phyloP scores from a whole-genome alignment of 2,329 filamentous ascomycete genomes.

The Ilyonectria sp. region DNA sequence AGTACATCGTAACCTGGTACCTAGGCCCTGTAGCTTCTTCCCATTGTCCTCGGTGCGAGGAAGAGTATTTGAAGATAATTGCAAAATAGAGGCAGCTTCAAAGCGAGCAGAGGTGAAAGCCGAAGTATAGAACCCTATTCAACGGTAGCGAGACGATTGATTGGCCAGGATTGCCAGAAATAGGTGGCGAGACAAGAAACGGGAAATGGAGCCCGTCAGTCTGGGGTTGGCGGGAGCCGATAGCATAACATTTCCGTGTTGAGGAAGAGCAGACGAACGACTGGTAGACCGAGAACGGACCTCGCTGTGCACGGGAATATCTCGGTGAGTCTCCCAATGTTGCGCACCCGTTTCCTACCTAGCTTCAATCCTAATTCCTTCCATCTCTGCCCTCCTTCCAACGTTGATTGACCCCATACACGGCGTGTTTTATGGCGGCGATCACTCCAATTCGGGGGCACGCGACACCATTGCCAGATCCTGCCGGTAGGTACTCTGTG shows the following conservation, averaged over 20 bases:
- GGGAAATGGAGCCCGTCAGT: not conserved
- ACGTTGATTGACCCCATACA: not conserved
- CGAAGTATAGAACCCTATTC: not conserved
- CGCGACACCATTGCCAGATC: slow-evolving; percentile 10
- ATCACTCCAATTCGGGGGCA: slow-evolving; percentile 20
- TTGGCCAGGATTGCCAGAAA: slow-evolving; percentile 7
- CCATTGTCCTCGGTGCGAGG: not conserved
- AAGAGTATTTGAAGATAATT: not conserved
- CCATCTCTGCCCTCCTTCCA: not conserved
- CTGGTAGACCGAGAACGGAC: not conserved
- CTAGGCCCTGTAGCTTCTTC: not conserved
- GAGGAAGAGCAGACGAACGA: not conserved
- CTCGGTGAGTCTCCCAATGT: slow-evolving; percentile 16
- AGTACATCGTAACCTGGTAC: not conserved
- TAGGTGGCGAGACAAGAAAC: not conserved
- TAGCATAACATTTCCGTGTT: slow-evolving; percentile 7
- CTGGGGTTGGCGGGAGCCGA: not conserved
- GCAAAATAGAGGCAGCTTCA: not conserved
- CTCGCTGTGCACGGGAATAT: not conserved
- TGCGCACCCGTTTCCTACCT: slow-evolving; percentile 1
- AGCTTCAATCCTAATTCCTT: not conserved
- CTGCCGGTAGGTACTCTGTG: slow-evolving; percentile 2
- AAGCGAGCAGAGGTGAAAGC: not conserved
- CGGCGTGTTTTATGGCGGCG: not conserved
- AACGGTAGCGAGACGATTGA: not conserved